These are phyloP conservation scores for Fraxinus nigra DNA, from an alignment of 305 asterid species.

Conservation along the genomic window DNA sequence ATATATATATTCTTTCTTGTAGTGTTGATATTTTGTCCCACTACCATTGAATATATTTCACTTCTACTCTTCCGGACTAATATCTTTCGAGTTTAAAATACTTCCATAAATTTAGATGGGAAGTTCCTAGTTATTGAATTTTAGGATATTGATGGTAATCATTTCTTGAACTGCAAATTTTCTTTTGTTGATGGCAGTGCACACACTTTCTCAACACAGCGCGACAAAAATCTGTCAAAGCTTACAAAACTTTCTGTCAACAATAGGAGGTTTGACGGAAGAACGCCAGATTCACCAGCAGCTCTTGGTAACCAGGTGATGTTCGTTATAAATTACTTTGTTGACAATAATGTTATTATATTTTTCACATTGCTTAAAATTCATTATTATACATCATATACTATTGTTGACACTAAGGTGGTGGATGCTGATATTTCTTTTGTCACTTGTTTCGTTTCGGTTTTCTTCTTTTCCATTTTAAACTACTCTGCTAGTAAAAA, in stretches of 20 bases:
- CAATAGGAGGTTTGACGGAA: conserved; percentile 68
- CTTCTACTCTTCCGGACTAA: not conserved
- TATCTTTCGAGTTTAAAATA: not conserved
- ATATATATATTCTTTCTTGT: not conserved
- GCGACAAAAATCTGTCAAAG: conserved; percentile 62
- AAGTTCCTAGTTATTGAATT: not conserved
- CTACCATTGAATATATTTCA: conserved; percentile 2
- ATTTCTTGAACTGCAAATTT: conserved; percentile 20
- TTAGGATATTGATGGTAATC: not conserved
- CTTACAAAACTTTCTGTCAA: conserved; percentile 84
- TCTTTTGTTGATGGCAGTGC: conserved; percentile 60
- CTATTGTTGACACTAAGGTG: not conserved
- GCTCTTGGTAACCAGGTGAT: conserved; percentile 72
- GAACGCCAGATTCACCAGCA: conserved; percentile 92
- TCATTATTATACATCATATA: not conserved
- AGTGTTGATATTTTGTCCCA: conserved; percentile 9
- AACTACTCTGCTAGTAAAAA: conserved; percentile 10
- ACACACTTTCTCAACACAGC: conserved; percentile 69
- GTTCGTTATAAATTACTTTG: not conserved
- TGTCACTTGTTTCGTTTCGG: not conserved
- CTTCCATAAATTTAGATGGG: conserved; percentile 14
- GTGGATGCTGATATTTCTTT: not conserved
- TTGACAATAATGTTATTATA: not conserved
- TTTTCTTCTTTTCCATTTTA: not conserved
- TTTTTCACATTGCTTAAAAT: not conserved